Conservation (phyloP, 257 asterid species). For the Petunia secreta region DNA sequence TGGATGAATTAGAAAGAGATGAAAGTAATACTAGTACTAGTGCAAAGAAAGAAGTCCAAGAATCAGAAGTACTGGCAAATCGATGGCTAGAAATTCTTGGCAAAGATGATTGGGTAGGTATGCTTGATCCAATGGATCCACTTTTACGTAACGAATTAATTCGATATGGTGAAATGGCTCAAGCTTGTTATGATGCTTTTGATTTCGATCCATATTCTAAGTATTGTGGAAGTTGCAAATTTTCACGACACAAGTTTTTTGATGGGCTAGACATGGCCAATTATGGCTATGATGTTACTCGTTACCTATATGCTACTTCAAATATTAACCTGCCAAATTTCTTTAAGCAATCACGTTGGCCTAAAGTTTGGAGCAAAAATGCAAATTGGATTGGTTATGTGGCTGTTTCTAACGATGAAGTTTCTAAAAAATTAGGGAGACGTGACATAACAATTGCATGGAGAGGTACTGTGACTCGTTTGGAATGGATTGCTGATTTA, state of each 20-base stretch:
- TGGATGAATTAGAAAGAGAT: not conserved
- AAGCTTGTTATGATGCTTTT: constrained; percentile 57
- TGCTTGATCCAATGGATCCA: constrained; percentile 54
- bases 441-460: constrained; percentile 51
- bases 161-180: constrained; percentile 54
- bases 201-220: constrained; percentile 53
- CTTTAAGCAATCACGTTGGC: constrained; percentile 48
- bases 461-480: constrained; percentile 56
- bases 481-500: constrained; percentile 52
- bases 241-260: constrained; percentile 35
- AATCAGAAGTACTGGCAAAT: constrained; percentile 12
- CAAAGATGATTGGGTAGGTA: constrained; percentile 47
- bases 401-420: constrained; percentile 49
- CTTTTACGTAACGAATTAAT: constrained; percentile 44
- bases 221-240: constrained; percentile 50
- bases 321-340: constrained; percentile 49
- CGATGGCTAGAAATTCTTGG: constrained; percentile 51
- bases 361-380: constrained; percentile 48
- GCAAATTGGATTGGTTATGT: constrained; percentile 59
- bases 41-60: not conserved
- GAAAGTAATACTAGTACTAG: not conserved
- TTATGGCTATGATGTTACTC: constrained; percentile 42
- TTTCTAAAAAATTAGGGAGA: constrained; percentile 43
- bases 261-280: constrained; percentile 34
- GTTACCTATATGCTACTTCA: constrained; percentile 52